Conservation (phyloP, 2,329 filamentous ascomycete species). For the Xylaria digitata region DNA sequence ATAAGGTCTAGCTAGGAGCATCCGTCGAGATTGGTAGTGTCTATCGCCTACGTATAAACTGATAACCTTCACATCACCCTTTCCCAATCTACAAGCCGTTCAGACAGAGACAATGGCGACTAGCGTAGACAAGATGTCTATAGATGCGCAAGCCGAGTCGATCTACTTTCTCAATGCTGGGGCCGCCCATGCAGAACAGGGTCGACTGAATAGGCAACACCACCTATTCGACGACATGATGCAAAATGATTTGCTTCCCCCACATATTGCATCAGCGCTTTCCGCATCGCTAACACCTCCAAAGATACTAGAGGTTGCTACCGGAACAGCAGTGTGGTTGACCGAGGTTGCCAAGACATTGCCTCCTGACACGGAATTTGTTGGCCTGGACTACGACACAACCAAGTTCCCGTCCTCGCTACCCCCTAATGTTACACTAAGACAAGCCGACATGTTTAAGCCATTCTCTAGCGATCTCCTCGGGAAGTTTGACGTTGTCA, state of each 20-base stretch:
- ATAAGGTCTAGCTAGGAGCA: background rate
- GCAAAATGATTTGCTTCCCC: constrained; percentile 33
- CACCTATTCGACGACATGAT: constrained; percentile 31
- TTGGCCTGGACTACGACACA: constrained; percentile 36
- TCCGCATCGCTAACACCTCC: constrained; percentile 15
- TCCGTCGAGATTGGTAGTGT: background rate
- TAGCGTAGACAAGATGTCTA: constrained; percentile 9
- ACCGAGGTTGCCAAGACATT: constrained; percentile 28
- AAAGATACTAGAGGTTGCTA: constrained; percentile 34
- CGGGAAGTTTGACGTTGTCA: constrained; percentile 38
- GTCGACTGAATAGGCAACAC: constrained; percentile 34
- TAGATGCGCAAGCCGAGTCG: constrained; percentile 11
- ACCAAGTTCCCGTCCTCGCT: constrained; percentile 31
- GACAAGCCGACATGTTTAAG: constrained; percentile 33
- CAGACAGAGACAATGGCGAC: too few species aligned
- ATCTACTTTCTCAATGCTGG: constrained; percentile 38
- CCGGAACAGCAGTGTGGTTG: constrained; percentile 32
- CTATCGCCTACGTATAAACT: background rate
- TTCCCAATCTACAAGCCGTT: background rate
- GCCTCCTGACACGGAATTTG: constrained; percentile 29
- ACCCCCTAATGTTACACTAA: constrained; percentile 28
- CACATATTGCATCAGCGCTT: constrained; percentile 27
- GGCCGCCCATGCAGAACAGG: constrained; percentile 27
- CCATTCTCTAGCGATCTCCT: constrained; percentile 34
- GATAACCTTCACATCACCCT: background rate